Base-by-base conservation (phyloP, 192 early-diverging fungal genomes). In the Pilaira anomala region DNA sequence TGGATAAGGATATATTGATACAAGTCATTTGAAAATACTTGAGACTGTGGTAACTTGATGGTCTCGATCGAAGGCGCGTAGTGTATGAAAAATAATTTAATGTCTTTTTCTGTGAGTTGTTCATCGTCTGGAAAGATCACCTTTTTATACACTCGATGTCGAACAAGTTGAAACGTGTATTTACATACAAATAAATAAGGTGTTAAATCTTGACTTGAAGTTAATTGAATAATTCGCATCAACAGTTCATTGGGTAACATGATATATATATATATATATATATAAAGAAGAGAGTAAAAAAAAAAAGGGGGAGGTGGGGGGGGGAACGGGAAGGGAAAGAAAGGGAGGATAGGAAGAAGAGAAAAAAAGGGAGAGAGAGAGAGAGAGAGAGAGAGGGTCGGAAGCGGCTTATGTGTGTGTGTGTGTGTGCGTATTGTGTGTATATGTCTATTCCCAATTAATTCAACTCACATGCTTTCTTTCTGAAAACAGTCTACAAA, bases 201-300 rank as follows among this genome's bases (percentile, higher is more conserved):
- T 7, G 24, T 26, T 22, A 46, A 24, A 49, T 64, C 28, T 22
- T 58, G 14, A 18, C 9, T 33, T 40, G 7, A 19, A 40, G 57
- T 48, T 25, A 41, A 55, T 36, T 24, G 7, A 13, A 66, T 61
- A 36, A 72, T 62, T 12, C 61, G 57, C 22, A 66, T 46, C 13
- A 72, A 26, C 14, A 72, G 60, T 57, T 72, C 70, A 62, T 65
- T 72, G 19, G 70, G 68, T 28, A 65, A 58, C 56, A 58, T 57
- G 5, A 7, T 33, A 4, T 33, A n/a, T n/a, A n/a, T n/a, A n/a
- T n/a, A n/a, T n/a, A n/a, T n/a, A n/a, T n/a, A n/a, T n/a, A n/a
- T n/a, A n/a, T 9, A 36, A 36, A 36, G 11, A 36, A 36, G 5
- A 36, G 5, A 4, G 33, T 36, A 36, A 36, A 1, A 36, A 36